Conservation (phyloP, 2,329 filamentous ascomycete species). For the Triangularia setosa region DNA sequence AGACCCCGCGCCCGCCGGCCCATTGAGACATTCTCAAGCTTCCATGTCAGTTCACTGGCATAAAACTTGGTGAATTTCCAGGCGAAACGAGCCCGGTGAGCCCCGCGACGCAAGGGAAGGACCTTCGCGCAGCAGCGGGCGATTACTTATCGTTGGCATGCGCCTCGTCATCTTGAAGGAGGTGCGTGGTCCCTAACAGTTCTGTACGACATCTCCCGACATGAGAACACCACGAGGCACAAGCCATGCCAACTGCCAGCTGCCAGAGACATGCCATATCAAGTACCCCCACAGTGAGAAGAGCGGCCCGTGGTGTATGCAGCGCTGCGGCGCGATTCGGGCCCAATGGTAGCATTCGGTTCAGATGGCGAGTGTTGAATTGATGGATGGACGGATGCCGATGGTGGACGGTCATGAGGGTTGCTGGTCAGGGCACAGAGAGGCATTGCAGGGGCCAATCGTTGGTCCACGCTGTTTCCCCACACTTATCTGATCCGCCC, state of each 20-base stretch:
- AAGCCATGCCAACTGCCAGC: background rate
- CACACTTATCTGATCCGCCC: conserved; percentile 6
- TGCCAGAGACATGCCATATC: background rate
- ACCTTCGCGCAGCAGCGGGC: background rate
- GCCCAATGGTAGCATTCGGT: conserved; percentile 23
- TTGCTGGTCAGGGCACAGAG: background rate
- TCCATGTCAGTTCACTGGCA: conserved; percentile 1
- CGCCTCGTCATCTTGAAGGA: background rate
- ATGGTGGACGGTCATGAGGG: background rate
- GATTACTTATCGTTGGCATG: background rate
- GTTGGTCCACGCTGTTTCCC: background rate
- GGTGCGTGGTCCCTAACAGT: background rate
- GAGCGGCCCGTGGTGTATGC: conserved; percentile 6
- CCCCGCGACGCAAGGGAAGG: background rate
- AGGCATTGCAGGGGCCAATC: background rate
- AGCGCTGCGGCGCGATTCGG: conserved; percentile 12
- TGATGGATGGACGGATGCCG: conserved; percentile 1
- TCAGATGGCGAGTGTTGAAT: conserved; percentile 16
- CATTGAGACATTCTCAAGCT: conserved; percentile 10
- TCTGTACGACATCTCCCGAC: background rate
- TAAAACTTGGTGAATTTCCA: background rate
- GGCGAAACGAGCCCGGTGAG: background rate
- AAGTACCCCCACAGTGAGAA: conserved; percentile 18
- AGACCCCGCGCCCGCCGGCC: conserved; percentile 5
- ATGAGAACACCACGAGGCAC: background rate